Percentiles rank a stretch among this genome's conserved stretches.
These are phyloP conservation scores for Fusarium cyanostomum DNA, from an alignment of 2,329 filamentous ascomycete genomes.

Conservation along the genomic window DNA sequence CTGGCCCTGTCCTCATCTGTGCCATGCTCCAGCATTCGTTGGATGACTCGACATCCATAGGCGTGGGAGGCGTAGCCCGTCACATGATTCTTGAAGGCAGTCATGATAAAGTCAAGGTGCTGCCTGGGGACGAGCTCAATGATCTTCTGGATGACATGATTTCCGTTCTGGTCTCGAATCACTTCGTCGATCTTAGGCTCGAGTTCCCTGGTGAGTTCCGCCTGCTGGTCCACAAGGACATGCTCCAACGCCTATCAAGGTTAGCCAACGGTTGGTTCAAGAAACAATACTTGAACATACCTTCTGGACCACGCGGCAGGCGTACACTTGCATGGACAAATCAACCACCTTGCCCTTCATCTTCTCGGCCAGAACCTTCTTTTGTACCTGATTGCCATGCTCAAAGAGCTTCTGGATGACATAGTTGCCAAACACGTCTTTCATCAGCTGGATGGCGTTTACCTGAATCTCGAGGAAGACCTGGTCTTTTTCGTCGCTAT, in stretches of 20 bases:
- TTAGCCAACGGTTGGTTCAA: constrained; percentile 36
- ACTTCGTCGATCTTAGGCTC: constrained; percentile 79
- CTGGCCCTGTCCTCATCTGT: constrained; percentile 74
- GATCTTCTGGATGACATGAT: constrained; percentile 95
- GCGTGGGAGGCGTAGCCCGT: constrained; percentile 78
- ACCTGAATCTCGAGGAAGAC: constrained; percentile 88
- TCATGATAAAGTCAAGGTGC: constrained; percentile 86
- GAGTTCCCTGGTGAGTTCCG: constrained; percentile 82
- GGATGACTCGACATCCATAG: constrained; percentile 92
- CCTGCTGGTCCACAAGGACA: constrained; percentile 91
- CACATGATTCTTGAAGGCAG: constrained; percentile 80
- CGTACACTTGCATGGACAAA: constrained; percentile 89
- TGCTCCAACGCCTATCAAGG: constrained; percentile 80
- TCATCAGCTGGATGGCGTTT: constrained; percentile 90
- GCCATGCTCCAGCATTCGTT: constrained; percentile 88
- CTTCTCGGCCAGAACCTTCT: constrained; percentile 82
- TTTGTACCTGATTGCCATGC: constrained; percentile 92
- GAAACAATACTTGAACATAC: constrained; percentile 53
- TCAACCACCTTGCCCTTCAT: constrained; percentile 88
- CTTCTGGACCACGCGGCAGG: constrained; percentile 96
- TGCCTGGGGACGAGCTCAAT: constrained; percentile 82
- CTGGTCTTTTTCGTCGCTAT: constrained; percentile 93
- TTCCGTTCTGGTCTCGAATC: constrained; percentile 89
- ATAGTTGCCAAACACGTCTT: constrained; percentile 97
- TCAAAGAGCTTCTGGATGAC: constrained; percentile 98